Base-by-base conservation (phyloP, 2,329 filamentous ascomycete species). In the Cadophora luteo-olivacea region DNA sequence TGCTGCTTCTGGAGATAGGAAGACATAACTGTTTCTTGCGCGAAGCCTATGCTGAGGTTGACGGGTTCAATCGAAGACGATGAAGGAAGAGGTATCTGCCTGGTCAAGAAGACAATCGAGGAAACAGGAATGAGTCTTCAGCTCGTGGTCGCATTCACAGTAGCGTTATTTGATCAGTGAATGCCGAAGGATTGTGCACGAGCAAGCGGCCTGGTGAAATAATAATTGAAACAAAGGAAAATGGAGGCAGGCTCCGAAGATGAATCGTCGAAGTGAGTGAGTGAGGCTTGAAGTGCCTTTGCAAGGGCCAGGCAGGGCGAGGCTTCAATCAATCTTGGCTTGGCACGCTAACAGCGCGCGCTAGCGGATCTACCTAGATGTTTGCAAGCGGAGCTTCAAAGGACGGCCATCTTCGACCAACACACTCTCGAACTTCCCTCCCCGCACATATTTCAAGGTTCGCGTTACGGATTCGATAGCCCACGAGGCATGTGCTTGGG, bases 1-100 rank as follows among this genome's bases (percentile, higher is more conserved):
- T 89, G 85, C 79, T 91, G 88, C 74, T 87, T 88, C 74, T 91
- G 87, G 69, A 92, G 85, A 74, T 87, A 89, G 67, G 77, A 78
- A 68, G 88, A 89, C 87, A 89, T 91, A 75, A 64, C 80, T 78
- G 75, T 19, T 71, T 63, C 19, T 58, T 52, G 45, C 60, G 55
- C 9, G 36, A 45, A 60, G 57, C 33, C 22, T 29, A 33, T 24
- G n/a, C 55, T 22, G 32, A 7, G 32, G 45, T 33, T 14, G 25
- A 25, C 8, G 32, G 25, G 25, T 48, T n/a, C 4, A 14, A 16
- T 36, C 22, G 29, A 33, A 24, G 32, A 64, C 4, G 24, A 12
- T 38, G 48, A 54, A 33, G 25, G 33, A 11, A 4, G n/a, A 22
- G 45, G n/a, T 22, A 22, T 49, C n/a, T 1, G 45, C n/a, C 22